These are phyloP conservation scores for Guillardia theta DNA, from an alignment of 78 protist genomes.

Conservation along the genomic window DNA sequence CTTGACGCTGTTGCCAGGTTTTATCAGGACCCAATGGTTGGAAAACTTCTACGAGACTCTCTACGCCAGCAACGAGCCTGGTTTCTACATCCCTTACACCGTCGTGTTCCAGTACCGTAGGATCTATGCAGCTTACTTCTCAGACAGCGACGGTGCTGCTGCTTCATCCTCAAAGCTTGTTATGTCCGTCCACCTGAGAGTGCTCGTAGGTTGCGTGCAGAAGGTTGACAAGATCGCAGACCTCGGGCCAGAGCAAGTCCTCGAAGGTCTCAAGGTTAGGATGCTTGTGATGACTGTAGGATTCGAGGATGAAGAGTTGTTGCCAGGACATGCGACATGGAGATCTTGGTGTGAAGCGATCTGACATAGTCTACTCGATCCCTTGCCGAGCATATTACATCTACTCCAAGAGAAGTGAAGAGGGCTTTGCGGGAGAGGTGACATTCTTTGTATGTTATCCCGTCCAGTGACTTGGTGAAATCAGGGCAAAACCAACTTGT, in stretches of 20 bases:
- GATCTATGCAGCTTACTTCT: neutral
- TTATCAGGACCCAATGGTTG: neutral
- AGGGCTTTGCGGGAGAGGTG: neutral
- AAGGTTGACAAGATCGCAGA: neutral
- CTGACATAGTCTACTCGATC: neutral
- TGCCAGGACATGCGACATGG: too few species aligned
- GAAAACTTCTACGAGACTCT: neutral
- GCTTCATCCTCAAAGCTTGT: too few species aligned
- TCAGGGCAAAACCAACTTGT: too few species aligned
- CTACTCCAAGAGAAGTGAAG: neutral
- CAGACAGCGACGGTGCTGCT: neutral
- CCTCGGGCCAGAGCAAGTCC: conserved; percentile 7
- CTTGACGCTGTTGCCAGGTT: too few species aligned
- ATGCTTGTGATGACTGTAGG: too few species aligned
- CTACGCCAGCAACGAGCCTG: conserved; percentile 3
- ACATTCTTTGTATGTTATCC: too few species aligned
- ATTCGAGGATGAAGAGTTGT: too few species aligned
- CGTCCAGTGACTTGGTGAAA: too few species aligned
- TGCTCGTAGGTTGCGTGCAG: neutral
- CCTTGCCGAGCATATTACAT: neutral
- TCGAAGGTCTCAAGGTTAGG: neutral
- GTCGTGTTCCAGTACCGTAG: neutral
- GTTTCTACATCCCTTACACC: neutral
- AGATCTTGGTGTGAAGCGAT: too few species aligned
- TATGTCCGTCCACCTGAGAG: too few species aligned